These are phyloP conservation scores for Backusella parvicylindrica DNA, from an alignment of 192 early-diverging fungal genomes.

Conservation along the genomic window DNA sequence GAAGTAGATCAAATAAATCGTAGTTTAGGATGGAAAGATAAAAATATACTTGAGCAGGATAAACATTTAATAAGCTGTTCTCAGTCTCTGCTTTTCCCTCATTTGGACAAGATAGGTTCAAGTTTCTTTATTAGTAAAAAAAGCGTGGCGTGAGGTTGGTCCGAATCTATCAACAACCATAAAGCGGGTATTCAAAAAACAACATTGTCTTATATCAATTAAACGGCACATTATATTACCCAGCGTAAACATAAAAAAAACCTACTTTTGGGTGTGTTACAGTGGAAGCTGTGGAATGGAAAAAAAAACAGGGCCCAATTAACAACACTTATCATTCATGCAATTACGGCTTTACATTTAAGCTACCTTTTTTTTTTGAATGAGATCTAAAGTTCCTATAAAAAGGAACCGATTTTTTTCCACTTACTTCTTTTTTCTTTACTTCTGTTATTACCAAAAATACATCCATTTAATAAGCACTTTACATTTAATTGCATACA, in stretches of 20 bases:
- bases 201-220: neutral
- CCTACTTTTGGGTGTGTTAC: neutral
- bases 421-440: neutral
- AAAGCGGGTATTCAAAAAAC: neutral
- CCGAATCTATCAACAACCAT: neutral
- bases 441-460: neutral
- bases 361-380: neutral
- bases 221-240: constrained; percentile 1
- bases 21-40: neutral
- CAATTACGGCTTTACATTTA: constrained; percentile 8
- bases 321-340: neutral
- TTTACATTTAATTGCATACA: neutral
- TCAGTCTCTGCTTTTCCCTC: neutral
- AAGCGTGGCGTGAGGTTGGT: neutral
- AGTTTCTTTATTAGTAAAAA: neutral
- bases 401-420: neutral
- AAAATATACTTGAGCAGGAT: neutral
- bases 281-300: neutral
- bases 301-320: neutral
- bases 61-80: neutral
- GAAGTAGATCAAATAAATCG: neutral
- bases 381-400: neutral
- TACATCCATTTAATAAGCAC: neutral
- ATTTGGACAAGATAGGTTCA: neutral
- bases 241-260: neutral